Base-by-base conservation (phyloP, 1,284 basidiomycete species). In the Irpex sp. region DNA sequence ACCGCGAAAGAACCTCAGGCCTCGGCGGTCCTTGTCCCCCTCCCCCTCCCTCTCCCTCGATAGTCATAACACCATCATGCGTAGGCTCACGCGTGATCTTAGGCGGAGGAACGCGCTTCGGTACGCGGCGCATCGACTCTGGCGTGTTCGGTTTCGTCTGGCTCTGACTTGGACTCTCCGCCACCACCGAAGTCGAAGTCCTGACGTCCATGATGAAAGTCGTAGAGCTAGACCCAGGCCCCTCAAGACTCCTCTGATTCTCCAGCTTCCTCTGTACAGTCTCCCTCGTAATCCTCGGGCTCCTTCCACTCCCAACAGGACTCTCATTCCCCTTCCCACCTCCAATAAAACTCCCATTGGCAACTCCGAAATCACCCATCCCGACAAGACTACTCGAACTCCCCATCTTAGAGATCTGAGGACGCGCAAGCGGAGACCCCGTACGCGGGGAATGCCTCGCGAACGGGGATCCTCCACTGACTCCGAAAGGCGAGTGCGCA, bases 211-310 rank as follows among this genome's bases (percentile, higher is more conserved):
- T 34, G 31, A 6, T 34, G 5, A 34, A 6, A 0, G 31, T 34
- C 38, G 58, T 58, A 21, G 51, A 55, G 19, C 64, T 64, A 38
- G 61, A 31, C 40, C 74, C 44, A 40, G 80, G 75, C 62, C 81
- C 80, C 57, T 79, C 81, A 61, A 73, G 71, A 54, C 79, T 85
- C 62, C 78, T 72, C 65, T 78, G 78, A 49, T 76, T 77, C 68
- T 81, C 68, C 54, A 87, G 68, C 40, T 82, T 77, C 65, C 79
- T 75, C 63, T 83, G 80, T 37, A 88, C 79, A 58, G 83, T 82
- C 61, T 85, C 85, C 34, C 63, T 44, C 21, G 58, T 62, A 56
- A 63, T 65, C 38, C 64, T 58, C 6, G 64, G 64, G 19, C 61
- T 62, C 3, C 60, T 7, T 9, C 59, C 54, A 19, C 60, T 13